Evolutionary conservation across 2,329 filamentous ascomycete species (phyloP).

Genomic region (Penicillium sp.): DNA sequence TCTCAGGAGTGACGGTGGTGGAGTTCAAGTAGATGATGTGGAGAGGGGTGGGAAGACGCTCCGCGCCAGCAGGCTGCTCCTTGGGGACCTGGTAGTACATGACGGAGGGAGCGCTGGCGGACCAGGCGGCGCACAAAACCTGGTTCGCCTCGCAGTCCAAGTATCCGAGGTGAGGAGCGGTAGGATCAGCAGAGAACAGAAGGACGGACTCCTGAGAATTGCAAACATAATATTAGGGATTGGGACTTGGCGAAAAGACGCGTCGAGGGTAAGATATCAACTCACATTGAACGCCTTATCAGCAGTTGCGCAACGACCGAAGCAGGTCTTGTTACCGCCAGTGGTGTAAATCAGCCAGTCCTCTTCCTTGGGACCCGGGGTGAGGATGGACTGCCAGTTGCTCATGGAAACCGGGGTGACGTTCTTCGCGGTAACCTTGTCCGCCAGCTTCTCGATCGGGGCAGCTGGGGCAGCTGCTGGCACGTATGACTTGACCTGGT

Average conservation of each 20-base stretch:
- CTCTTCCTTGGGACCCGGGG: slow-evolving; percentile 42
- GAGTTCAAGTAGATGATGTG: slow-evolving; percentile 57
- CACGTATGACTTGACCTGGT: slow-evolving; percentile 55
- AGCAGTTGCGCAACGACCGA: slow-evolving; percentile 55
- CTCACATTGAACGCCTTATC: slow-evolving; percentile 55
- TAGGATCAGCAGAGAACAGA: slow-evolving; percentile 54
- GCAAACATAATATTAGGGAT: not conserved
- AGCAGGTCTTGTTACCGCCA: slow-evolving; percentile 65
- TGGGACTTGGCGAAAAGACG: not conserved
- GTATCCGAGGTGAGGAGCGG: slow-evolving; percentile 56
- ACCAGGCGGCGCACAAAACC: slow-evolving; percentile 62
- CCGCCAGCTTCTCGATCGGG: slow-evolving; percentile 44
- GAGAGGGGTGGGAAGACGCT: slow-evolving; percentile 53
- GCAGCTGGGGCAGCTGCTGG: slow-evolving; percentile 47
- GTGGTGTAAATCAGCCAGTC: slow-evolving; percentile 62
- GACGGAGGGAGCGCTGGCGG: slow-evolving; percentile 55
- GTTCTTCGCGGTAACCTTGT: slow-evolving; percentile 50
- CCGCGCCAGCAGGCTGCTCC: slow-evolving; percentile 51
- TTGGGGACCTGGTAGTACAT: slow-evolving; percentile 58
- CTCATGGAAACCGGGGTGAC: slow-evolving; percentile 55
- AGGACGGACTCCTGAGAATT: slow-evolving; percentile 50
- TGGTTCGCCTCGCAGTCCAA: slow-evolving; percentile 60
- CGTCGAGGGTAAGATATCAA: not conserved
- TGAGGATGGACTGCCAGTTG: slow-evolving; percentile 58
- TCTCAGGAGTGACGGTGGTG: slow-evolving; percentile 56